A percentile compares a stretch with the other conserved stretches of the same genome.
phyloP scores from a whole-genome alignment of 2,329 filamentous ascomycete species.

The Ophiostoma quercus region DNA sequence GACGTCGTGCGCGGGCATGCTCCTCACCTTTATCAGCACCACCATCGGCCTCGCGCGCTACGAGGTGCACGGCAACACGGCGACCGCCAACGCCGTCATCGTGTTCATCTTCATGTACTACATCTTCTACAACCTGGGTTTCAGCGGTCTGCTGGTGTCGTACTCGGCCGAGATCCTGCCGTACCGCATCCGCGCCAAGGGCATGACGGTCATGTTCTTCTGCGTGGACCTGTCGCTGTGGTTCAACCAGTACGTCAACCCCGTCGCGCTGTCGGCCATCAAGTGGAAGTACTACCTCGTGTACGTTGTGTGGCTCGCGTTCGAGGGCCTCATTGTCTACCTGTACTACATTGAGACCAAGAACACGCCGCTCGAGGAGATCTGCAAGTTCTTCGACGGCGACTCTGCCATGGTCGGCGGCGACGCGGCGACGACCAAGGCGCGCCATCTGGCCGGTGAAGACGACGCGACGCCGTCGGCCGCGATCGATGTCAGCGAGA shows the following conservation, averaged over 20 bases:
- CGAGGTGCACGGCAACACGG: conserved; percentile 51
- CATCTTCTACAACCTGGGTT: conserved; percentile 37
- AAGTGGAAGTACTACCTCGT: conserved; percentile 30
- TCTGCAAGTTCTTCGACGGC: conserved; percentile 50
- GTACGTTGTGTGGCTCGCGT: conserved; percentile 25
- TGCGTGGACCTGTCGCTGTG: conserved; percentile 23
- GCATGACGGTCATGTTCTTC: conserved; percentile 23
- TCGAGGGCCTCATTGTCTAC: conserved; percentile 30
- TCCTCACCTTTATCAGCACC: conserved; percentile 24
- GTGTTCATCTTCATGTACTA: conserved; percentile 22
- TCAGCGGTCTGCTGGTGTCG: conserved; percentile 42
- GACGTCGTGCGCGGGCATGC: conserved; percentile 25
- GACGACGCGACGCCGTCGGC: conserved; percentile 17
- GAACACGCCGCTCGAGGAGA: conserved; percentile 24
- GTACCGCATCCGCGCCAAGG: conserved; percentile 26
- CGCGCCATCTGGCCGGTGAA: conserved; percentile 25
- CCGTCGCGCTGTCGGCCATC: conserved; percentile 27
- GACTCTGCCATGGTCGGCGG: conserved; percentile 25
- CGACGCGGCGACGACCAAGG: conserved; percentile 24
- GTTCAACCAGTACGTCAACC: conserved; percentile 28
- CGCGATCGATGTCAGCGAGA: conserved; percentile 18
- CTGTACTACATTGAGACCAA: conserved; percentile 28
- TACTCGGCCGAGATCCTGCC: conserved; percentile 27
- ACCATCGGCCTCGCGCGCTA: conserved; percentile 38
- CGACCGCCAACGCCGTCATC: conserved; percentile 23